A percentile compares a stretch with the other conserved stretches of the same genome.
These are phyloP conservation scores for Eucalyptus sp. DNA, from an alignment of 345 rosid genomes.

Conservation along the genomic window DNA sequence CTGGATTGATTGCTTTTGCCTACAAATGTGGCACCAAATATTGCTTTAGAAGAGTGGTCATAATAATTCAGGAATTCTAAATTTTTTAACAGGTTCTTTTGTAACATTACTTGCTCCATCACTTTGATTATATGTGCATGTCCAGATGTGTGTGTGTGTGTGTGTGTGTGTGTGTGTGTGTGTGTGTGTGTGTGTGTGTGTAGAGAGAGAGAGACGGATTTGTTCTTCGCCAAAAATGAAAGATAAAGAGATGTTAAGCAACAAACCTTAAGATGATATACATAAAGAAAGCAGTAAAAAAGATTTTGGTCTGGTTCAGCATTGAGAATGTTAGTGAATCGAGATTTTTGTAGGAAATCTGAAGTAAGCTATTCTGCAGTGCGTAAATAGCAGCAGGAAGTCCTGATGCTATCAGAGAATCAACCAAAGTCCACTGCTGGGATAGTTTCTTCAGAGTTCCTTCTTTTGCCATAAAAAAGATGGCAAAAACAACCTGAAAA, in stretches of 20 bases:
- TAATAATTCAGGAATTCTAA: neutral
- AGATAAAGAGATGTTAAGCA: neutral
- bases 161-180: too few relatives aligned
- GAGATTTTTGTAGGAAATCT: conserved; percentile 91
- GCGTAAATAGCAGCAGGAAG: conserved; percentile 97
- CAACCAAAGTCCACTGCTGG: conserved; percentile 74
- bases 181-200: too few relatives aligned
- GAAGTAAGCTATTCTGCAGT: conserved; percentile 94
- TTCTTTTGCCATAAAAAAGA: conserved; percentile 73
- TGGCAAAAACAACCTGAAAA: conserved; percentile 61
- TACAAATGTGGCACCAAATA: conserved; percentile 2
- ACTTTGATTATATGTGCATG: neutral
- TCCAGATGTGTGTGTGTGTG: neutral
- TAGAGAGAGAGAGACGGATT: neutral
- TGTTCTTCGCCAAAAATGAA: neutral
- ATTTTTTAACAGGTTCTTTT: neutral
- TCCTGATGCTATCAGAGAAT: conserved; percentile 92
- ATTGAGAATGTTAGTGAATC: conserved; percentile 94
- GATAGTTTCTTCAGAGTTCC: conserved; percentile 58
- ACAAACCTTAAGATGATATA: conserved; percentile 68
- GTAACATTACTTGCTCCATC: neutral
- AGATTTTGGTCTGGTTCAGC: conserved; percentile 91
- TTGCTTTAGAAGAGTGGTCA: neutral
- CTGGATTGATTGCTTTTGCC: conserved; percentile 90
- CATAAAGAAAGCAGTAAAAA: conserved; percentile 87